Conservation (phyloP, 2,329 filamentous ascomycete species). For the Niveomyces coronatus region DNA sequence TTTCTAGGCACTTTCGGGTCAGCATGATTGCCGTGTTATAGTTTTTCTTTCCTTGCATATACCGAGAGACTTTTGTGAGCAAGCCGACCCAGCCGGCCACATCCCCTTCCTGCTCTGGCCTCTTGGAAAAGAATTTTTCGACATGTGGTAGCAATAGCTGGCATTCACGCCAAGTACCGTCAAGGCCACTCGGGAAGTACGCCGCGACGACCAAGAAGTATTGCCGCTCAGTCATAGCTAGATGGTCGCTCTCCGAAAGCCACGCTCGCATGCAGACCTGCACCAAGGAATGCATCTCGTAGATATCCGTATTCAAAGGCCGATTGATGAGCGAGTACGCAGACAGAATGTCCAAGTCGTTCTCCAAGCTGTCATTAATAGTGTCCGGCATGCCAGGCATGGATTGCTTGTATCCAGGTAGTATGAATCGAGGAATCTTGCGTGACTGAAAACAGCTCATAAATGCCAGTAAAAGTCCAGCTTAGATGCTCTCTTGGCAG, state of each 20-base stretch:
- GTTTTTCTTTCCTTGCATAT: slow-evolving; percentile 4
- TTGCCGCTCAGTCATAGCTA: slow-evolving; percentile 4
- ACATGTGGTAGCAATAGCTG: slow-evolving; percentile 13
- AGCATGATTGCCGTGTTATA: slow-evolving; percentile 5
- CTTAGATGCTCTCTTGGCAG: slow-evolving; percentile 19
- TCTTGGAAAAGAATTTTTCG: slow-evolving; percentile 3
- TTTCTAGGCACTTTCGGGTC: background rate
- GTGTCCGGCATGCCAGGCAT: background rate
- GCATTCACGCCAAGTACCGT: slow-evolving; percentile 11
- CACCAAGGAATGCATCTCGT: slow-evolving; percentile 15
- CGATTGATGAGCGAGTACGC: slow-evolving; percentile 13
- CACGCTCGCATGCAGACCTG: slow-evolving; percentile 16
- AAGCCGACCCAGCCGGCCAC: slow-evolving; percentile 1
- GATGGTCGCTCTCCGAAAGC: slow-evolving; percentile 11
- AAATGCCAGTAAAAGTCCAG: slow-evolving; percentile 32
- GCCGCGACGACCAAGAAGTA: slow-evolving; percentile 10
- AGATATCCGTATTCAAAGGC: slow-evolving; percentile 2
- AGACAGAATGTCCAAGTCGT: slow-evolving; percentile 11
- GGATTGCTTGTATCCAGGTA: slow-evolving; percentile 3
- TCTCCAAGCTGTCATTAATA: slow-evolving; percentile 5
- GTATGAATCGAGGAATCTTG: slow-evolving; percentile 24
- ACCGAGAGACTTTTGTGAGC: slow-evolving; percentile 8
- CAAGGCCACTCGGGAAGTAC: slow-evolving; percentile 11
- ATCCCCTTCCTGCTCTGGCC: background rate
- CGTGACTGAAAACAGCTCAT: slow-evolving; percentile 37